These are phyloP conservation scores for Agarophyton chilense DNA, from an alignment of 23 red algal species.

Conservation along the genomic window DNA sequence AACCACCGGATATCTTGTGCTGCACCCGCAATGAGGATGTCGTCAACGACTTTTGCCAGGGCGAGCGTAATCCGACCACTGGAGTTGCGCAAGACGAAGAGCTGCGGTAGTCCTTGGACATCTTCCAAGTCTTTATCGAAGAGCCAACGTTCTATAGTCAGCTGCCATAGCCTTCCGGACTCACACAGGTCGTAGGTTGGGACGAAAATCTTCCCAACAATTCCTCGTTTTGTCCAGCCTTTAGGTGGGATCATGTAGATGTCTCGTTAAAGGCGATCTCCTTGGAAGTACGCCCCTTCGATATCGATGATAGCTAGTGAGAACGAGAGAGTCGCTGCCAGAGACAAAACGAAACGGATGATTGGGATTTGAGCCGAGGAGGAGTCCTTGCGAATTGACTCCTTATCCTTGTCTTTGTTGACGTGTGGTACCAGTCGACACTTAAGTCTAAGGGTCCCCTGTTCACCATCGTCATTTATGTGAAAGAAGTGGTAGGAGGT, in stretches of 20 bases:
- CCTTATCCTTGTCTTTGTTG: constrained; percentile 12
- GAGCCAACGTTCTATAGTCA: not conserved
- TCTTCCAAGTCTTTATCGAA: not conserved
- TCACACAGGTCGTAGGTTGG: constrained; percentile 29
- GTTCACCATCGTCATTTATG: constrained; percentile 29
- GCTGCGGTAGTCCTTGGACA: constrained; percentile 10
- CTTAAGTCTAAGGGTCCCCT: constrained; percentile 7
- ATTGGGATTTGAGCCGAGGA: constrained; percentile 34
- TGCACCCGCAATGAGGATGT: constrained; percentile 33
- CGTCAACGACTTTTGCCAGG: constrained; percentile 41
- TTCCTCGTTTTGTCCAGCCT: not conserved
- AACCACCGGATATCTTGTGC: not conserved
- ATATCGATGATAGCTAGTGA: not conserved
- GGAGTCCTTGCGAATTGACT: constrained; percentile 28
- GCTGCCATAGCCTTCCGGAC: constrained; percentile 29
- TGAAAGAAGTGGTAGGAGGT: constrained; percentile 53
- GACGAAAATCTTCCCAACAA: constrained; percentile 3
- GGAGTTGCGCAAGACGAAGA: not conserved
- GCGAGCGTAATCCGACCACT: not conserved
- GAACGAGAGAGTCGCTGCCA: not conserved
- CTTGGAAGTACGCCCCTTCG: constrained; percentile 12
- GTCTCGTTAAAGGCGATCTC: not conserved
- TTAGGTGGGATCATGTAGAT: not conserved
- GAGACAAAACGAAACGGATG: constrained; percentile 17
- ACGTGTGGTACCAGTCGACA: constrained; percentile 39